Evolutionary conservation across 345 rosid species (phyloP).

Genomic region (Aquilaria yunnanensis): DNA sequence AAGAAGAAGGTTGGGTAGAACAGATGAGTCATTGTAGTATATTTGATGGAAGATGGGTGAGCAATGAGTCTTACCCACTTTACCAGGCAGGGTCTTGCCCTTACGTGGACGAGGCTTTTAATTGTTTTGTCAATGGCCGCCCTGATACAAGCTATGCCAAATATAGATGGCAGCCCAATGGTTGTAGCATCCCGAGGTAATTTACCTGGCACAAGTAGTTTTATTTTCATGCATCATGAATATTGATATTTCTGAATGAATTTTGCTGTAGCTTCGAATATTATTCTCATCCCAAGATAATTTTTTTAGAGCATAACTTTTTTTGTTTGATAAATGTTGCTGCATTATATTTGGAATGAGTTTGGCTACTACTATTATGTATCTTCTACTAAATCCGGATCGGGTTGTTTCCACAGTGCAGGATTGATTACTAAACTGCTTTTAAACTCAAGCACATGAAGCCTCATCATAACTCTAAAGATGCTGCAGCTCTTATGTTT

Average conservation of each 20-base stretch:
- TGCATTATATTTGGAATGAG: not conserved
- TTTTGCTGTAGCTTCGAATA: not conserved
- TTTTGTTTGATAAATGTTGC: not conserved
- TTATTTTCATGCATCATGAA: not conserved
- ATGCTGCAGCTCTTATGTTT: too few species aligned
- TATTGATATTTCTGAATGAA: not conserved
- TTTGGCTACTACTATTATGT: not conserved
- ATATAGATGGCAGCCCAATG: constrained; percentile 40
- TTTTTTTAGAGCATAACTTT: not conserved
- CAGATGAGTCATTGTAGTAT: constrained; percentile 22
- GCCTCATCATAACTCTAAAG: too few species aligned
- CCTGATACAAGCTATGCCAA: constrained; percentile 28
- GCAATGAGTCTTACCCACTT: constrained; percentile 32
- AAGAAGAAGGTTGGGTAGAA: constrained; percentile 12
- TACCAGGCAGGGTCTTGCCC: constrained; percentile 38
- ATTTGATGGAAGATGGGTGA: constrained; percentile 43
- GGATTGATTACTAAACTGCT: too few species aligned
- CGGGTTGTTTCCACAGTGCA: too few species aligned
- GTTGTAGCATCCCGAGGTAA: constrained; percentile 39
- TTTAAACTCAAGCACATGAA: too few species aligned
- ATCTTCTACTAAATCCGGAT: too few species aligned
- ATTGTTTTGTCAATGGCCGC: constrained; percentile 37
- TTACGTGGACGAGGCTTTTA: constrained; percentile 37
- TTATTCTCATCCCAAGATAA: not conserved
- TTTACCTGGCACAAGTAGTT: not conserved